Base-by-base conservation (phyloP, 805 yeast genomes). In the Komagataella ulmi region DNA sequence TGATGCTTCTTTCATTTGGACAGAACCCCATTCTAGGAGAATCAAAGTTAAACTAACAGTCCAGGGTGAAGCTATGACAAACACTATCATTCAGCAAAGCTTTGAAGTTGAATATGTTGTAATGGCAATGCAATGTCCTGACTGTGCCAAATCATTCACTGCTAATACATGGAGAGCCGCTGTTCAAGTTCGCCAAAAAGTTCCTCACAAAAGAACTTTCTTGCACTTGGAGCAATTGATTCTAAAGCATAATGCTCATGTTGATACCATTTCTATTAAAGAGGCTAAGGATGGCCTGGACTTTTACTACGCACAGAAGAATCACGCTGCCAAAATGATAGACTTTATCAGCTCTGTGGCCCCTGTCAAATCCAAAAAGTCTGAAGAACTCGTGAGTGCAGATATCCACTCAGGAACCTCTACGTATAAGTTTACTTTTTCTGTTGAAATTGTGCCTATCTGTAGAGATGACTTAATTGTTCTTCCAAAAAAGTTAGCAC, bases 1-100 rank as follows among this genome's bases (percentile, higher is more conserved):
- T 46, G 98, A 93, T 70, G 99, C 99, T 2, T 79, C 90, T 4
- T 93, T 90, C 61, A 80, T 95, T 55, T 93, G 99, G 99, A 93
- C 99, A 1, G 99, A 93, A 71, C 99, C 99, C 3, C 99, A 93
- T 67, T 89, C 97, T 24, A 79, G 99, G 68, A 83, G 99, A 73
- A 81, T 91, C 54, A 81, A 89, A 66, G 80, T 95, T 56, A 89
- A 90, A 62, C 70, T 93, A 51, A 88, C 97, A 0, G 96, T 93
- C 30, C 98, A 91, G 68, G 97, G 97, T 58, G 99, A 93, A 66
- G 97, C 97, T 21, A 82, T 89, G 79, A 75, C 83, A 24, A 88
- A 88, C 62, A 88, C 97, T 23, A 85, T 91, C 57, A 81, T 93
- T 40, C 97, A 95, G 65, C 99, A 93, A 70, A 79, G 85, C 23